Evolutionary conservation across 495 filamentous ascomycete species (phyloP).

Genomic region (Neurospora africana): DNA sequence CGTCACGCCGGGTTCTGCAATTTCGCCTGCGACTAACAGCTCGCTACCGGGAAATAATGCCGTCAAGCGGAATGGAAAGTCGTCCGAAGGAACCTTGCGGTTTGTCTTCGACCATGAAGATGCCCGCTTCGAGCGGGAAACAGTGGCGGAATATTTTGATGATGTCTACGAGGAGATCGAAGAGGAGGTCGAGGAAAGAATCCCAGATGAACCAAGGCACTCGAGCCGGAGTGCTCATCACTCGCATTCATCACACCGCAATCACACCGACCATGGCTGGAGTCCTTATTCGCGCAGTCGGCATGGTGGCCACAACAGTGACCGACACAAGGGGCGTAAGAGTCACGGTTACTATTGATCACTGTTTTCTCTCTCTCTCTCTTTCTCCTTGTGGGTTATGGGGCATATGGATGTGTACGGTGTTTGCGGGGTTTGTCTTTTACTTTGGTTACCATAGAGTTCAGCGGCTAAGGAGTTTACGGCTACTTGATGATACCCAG

Average conservation of each 20-base stretch:
- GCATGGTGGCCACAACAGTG: slow-evolving; percentile 8
- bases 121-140: slow-evolving; percentile 57
- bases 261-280: slow-evolving; percentile 17
- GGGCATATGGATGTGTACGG: neutral
- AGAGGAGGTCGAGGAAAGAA: slow-evolving; percentile 48
- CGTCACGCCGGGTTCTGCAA: slow-evolving; percentile 24
- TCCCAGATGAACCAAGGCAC: slow-evolving; percentile 25
- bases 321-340: slow-evolving; percentile 15
- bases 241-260: slow-evolving; percentile 4
- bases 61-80: slow-evolving; percentile 37
- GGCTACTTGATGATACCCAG: neutral
- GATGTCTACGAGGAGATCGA: slow-evolving; percentile 73
- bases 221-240: slow-evolving; percentile 10
- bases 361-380: neutral
- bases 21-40: slow-evolving; percentile 28
- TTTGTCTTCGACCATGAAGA: slow-evolving; percentile 81
- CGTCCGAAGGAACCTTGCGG: slow-evolving; percentile 67
- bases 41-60: slow-evolving; percentile 22
- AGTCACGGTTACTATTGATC: slow-evolving; percentile 9
- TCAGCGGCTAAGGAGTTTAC: neutral
- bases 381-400: neutral
- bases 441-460: neutral
- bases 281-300: slow-evolving; percentile 15
- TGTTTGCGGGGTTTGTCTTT: neutral
- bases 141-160: slow-evolving; percentile 57